Evolutionary conservation across 352 stramenopile genomes (phyloP).

Genomic region (Phytophthora macrochlamydospora): DNA sequence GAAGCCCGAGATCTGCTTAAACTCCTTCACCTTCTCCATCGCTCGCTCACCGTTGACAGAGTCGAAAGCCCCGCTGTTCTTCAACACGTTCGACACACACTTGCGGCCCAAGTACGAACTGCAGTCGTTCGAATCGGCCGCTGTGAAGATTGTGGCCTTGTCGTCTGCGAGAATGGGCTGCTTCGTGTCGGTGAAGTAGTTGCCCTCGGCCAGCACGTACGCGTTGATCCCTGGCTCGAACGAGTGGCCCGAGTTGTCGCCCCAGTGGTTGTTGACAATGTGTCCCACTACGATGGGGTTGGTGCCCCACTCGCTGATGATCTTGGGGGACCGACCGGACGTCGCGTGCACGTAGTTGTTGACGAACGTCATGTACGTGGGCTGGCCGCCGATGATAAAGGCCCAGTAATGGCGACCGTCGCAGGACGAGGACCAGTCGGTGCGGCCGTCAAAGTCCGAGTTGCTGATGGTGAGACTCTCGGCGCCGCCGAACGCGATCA

Average conservation of each 20-base stretch:
- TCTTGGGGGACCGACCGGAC: constrained; percentile 29
- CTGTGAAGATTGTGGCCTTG: background rate
- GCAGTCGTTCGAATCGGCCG: background rate
- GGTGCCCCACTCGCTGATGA: background rate
- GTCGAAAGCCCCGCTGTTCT: constrained; percentile 5
- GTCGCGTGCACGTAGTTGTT: constrained; percentile 14
- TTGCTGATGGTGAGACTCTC: constrained; percentile 33
- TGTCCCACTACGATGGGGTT: constrained; percentile 9
- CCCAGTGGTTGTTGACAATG: constrained; percentile 38
- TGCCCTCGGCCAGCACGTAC: constrained; percentile 31
- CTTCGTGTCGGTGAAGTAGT: constrained; percentile 29
- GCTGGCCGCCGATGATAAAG: constrained; percentile 18
- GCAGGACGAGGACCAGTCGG: constrained; percentile 25
- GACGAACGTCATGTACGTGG: constrained; percentile 16
- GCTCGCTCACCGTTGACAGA: background rate
- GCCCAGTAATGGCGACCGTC: constrained; percentile 44
- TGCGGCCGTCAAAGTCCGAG: constrained; percentile 39
- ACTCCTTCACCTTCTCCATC: constrained; percentile 3
- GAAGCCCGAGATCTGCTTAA: constrained; percentile 7
- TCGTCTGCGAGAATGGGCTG: background rate
- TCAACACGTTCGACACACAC: background rate
- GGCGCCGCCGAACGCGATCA: background rate
- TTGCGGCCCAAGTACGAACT: background rate
- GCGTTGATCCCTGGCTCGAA: constrained; percentile 20
- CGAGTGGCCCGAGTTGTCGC: constrained; percentile 27